Percentiles rank a stretch among this genome's conserved stretches.
Evolutionary conservation across 768 basidiomycete genomes (phyloP).

Genomic region (Russula foetens): DNA sequence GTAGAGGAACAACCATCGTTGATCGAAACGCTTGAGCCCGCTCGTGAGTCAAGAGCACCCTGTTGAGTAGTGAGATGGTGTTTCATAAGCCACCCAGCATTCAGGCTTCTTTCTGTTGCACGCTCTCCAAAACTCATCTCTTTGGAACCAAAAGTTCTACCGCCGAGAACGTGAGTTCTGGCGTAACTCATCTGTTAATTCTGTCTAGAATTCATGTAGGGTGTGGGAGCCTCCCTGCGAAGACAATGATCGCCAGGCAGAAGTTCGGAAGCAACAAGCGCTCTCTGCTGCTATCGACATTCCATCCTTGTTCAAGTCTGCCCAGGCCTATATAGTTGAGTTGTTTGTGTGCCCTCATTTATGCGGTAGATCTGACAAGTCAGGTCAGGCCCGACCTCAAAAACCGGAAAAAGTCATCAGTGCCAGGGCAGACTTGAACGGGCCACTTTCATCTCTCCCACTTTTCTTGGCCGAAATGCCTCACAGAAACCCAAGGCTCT

Average conservation of each 20-base stretch:
- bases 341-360: background rate
- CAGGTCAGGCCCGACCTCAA: background rate
- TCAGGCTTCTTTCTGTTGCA: constrained; percentile 14
- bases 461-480: constrained; percentile 11
- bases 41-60: background rate
- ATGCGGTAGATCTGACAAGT: background rate
- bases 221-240: constrained; percentile 25
- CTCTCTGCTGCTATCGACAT: constrained; percentile 26
- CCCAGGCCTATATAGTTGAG: constrained; percentile 22
- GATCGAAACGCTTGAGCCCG: background rate
- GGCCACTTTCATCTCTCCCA: background rate
- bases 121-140: constrained; percentile 6
- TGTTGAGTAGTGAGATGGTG: background rate
- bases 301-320: constrained; percentile 23
- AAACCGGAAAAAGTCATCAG: constrained; percentile 1
- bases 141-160: constrained; percentile 13
- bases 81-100: background rate
- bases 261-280: constrained; percentile 23
- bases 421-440: background rate
- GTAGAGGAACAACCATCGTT: background rate
- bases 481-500: background rate
- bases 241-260: constrained; percentile 26
- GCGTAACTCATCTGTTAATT: background rate
- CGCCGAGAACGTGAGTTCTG: constrained; percentile 3
- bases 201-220: constrained; percentile 14